Evolutionary conservation across 805 yeast species (phyloP).

Genomic region (Yarrowia alimentaria): DNA sequence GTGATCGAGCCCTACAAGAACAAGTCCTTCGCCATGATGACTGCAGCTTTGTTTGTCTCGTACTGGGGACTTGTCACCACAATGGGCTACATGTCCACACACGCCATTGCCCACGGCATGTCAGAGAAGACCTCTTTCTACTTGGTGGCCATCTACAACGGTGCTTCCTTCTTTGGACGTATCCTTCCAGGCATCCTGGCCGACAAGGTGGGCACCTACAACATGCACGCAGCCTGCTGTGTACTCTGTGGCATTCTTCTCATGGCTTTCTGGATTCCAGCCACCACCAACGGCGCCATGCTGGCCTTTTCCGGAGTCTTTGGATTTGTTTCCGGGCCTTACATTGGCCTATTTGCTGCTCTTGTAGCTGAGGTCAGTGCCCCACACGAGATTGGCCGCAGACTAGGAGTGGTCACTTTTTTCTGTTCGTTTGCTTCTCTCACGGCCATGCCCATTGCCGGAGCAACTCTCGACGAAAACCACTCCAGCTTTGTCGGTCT

Average conservation of each 20-base stretch:
- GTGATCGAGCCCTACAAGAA: slow-evolving; percentile 18
- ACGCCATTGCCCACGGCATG: slow-evolving; percentile 43
- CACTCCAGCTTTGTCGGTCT: slow-evolving; percentile 11
- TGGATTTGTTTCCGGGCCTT: slow-evolving; percentile 62
- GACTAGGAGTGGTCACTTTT: slow-evolving; percentile 65
- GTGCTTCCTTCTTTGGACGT: slow-evolving; percentile 54
- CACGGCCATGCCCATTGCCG: slow-evolving; percentile 44
- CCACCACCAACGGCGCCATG: slow-evolving; percentile 38
- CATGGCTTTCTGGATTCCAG: slow-evolving; percentile 63
- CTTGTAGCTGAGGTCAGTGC: slow-evolving; percentile 64
- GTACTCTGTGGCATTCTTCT: slow-evolving; percentile 48
- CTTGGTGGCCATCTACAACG: slow-evolving; percentile 49
- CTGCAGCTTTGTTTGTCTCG: slow-evolving; percentile 38
- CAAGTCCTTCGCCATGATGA: slow-evolving; percentile 34
- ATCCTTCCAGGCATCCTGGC: slow-evolving; percentile 55
- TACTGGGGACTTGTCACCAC: slow-evolving; percentile 56
- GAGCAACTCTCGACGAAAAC: slow-evolving; percentile 31
- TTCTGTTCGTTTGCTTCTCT: slow-evolving; percentile 41
- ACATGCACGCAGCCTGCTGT: slow-evolving; percentile 52
- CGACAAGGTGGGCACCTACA: slow-evolving; percentile 56
- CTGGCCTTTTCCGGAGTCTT: slow-evolving; percentile 52
- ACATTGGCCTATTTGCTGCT: slow-evolving; percentile 63
- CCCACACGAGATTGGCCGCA: slow-evolving; percentile 62
- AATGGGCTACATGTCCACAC: slow-evolving; percentile 56
- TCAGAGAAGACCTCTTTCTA: slow-evolving; percentile 36